phyloP scores from a whole-genome alignment of 371 early-diverging fungal genomes.

The Mortierella sp. region DNA sequence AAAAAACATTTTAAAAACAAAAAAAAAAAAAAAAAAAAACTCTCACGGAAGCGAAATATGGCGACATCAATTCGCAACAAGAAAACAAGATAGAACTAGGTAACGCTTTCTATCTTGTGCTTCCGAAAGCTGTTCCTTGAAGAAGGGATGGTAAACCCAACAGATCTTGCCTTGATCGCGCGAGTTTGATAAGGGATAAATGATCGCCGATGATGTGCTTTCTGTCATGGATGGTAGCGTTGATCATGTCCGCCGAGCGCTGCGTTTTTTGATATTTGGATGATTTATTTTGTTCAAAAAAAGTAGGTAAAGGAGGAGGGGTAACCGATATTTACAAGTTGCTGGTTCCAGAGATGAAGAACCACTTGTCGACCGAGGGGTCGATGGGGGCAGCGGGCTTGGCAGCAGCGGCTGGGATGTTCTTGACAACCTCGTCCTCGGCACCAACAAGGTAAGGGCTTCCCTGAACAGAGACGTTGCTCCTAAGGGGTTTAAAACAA shows the following conservation, averaged over 20 bases:
- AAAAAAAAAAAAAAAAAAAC: no score
- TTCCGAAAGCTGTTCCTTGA: not conserved
- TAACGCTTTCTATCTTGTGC: not conserved
- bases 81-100: not conserved
- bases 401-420: conserved; percentile 75
- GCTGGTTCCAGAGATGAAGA: conserved; percentile 88
- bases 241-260: no score
- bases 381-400: conserved; percentile 74
- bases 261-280: not conserved
- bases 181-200: not conserved
- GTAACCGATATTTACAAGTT: conserved; percentile 68
- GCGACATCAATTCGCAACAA: not conserved
- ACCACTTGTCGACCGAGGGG: conserved; percentile 96
- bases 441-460: conserved; percentile 78
- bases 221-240: not conserved
- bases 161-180: not conserved
- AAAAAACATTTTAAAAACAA: no score
- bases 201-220: conserved; percentile 1
- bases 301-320: not conserved
- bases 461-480: conserved; percentile 79
- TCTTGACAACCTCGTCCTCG: conserved; percentile 69
- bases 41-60: not conserved
- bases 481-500: conserved; percentile 55
- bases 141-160: no score
- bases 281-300: not conserved